Evolutionary conservation across 164 flowering plant genomes (phyloP).

Genomic region (Kalanchoe fedtschenkoi): DNA sequence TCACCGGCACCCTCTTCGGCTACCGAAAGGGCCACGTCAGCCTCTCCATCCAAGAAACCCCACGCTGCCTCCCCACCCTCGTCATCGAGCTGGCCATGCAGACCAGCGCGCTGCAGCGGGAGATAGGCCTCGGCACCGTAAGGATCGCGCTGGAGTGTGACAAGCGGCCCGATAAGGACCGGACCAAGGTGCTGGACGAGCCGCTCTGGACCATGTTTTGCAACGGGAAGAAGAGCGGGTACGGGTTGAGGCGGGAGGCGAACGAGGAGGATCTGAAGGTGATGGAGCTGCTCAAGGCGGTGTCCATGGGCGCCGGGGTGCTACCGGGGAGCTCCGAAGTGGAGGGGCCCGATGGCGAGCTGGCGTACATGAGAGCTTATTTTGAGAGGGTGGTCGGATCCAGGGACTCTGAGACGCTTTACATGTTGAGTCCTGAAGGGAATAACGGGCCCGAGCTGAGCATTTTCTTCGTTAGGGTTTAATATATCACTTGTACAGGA

Average conservation of each 20-base stretch:
- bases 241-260: conserved; percentile 50
- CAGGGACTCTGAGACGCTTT: conserved; percentile 65
- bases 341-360: conserved; percentile 56
- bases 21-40: conserved; percentile 52
- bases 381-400: conserved; percentile 77
- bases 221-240: conserved; percentile 59
- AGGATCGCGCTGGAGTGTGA: conserved; percentile 70
- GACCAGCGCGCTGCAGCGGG: conserved; percentile 44
- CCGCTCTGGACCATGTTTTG: conserved; percentile 69
- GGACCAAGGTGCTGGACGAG: conserved; percentile 42
- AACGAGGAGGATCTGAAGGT: conserved; percentile 50
- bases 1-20: conserved; percentile 71
- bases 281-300: conserved; percentile 46
- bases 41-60: conserved; percentile 49
- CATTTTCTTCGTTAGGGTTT: conserved; percentile 65
- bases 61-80: conserved; percentile 38
- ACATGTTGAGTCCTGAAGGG: conserved; percentile 79
- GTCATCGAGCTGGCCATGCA: conserved; percentile 58
- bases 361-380: conserved; percentile 66
- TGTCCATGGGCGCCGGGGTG: conserved; percentile 81
- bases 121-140: conserved; percentile 55
- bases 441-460: conserved; percentile 70
- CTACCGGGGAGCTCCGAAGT: conserved; percentile 30
- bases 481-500: no score
- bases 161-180: conserved; percentile 35